phyloP scores from a whole-genome alignment of 2,329 filamentous ascomycete genomes.

The Aspergillus sp. region DNA sequence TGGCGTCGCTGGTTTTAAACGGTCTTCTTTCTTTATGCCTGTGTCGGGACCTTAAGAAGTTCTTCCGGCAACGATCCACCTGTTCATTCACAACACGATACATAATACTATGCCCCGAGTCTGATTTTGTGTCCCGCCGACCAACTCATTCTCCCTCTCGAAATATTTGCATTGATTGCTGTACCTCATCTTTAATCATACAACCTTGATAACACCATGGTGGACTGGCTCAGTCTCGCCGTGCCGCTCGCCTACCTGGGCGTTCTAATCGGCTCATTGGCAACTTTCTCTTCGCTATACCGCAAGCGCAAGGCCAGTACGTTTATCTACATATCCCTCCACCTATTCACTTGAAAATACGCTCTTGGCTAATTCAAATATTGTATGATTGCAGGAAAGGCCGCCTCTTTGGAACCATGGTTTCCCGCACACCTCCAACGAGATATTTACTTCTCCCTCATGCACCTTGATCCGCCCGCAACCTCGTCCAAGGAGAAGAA shows the following conservation, averaged over 20 bases:
- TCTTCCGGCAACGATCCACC: no score
- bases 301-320: slow-evolving; percentile 82
- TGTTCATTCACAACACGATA: no score
- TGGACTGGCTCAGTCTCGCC: slow-evolving; percentile 78
- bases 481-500: slow-evolving; percentile 58
- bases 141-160: no score
- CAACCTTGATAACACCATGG: slow-evolving; percentile 31
- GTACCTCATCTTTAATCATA: no score
- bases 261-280: slow-evolving; percentile 80
- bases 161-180: no score
- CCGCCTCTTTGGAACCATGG: slow-evolving; percentile 86
- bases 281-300: slow-evolving; percentile 89
- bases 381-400: slow-evolving; percentile 53
- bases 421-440: slow-evolving; percentile 86
- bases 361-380: no score
- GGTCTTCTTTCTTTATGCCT: no score
- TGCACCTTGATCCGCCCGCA: slow-evolving; percentile 65
- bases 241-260: slow-evolving; percentile 86
- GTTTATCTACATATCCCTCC: slow-evolving; percentile 25
- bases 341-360: no score
- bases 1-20: no score
- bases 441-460: slow-evolving; percentile 88
- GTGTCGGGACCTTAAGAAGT: no score
- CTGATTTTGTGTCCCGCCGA: no score
- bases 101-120: no score